Evolutionary conservation across 768 basidiomycete genomes (phyloP).

Genomic region (Coprinellus micaceus): DNA sequence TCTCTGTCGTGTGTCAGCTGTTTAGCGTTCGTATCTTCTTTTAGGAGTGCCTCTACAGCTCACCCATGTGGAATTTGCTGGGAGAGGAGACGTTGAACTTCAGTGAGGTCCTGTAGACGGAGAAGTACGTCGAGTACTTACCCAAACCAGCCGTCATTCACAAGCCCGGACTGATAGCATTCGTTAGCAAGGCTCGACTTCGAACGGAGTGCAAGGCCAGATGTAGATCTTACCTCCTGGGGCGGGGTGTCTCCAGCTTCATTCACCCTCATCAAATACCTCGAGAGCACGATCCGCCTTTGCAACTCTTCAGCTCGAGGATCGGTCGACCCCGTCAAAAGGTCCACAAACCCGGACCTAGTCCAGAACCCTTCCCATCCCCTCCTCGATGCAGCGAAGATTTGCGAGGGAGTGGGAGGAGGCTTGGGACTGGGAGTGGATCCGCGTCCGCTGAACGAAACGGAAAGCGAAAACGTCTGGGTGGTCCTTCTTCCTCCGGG

Average conservation of each 20-base stretch:
- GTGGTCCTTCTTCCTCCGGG: slow-evolving; percentile 22
- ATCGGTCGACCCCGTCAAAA: slow-evolving; percentile 47
- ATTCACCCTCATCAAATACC: slow-evolving; percentile 57
- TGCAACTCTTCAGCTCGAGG: slow-evolving; percentile 52
- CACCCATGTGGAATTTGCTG: slow-evolving; percentile 60
- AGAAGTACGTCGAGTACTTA: slow-evolving; percentile 15
- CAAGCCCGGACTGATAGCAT: slow-evolving; percentile 43
- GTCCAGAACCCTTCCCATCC: slow-evolving; percentile 50
- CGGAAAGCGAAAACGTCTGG: slow-evolving; percentile 32
- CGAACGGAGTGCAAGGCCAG: neutral
- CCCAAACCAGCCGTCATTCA: slow-evolving; percentile 54
- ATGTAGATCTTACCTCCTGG: slow-evolving; percentile 44
- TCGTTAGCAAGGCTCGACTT: neutral
- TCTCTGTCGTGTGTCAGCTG: slow-evolving; percentile 26
- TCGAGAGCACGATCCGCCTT: slow-evolving; percentile 50
- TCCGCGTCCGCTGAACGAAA: slow-evolving; percentile 26
- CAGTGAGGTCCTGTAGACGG: neutral
- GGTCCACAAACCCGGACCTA: slow-evolving; percentile 48
- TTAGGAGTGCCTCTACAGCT: neutral
- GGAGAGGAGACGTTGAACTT: slow-evolving; percentile 11
- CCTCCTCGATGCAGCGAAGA: slow-evolving; percentile 32
- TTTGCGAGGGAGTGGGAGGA: slow-evolving; percentile 20
- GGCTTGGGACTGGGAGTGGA: slow-evolving; percentile 9
- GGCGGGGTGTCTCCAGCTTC: slow-evolving; percentile 54
- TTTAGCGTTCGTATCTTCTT: neutral